phyloP scores from a whole-genome alignment of 768 basidiomycete genomes.

The Tulasnella sp. region DNA sequence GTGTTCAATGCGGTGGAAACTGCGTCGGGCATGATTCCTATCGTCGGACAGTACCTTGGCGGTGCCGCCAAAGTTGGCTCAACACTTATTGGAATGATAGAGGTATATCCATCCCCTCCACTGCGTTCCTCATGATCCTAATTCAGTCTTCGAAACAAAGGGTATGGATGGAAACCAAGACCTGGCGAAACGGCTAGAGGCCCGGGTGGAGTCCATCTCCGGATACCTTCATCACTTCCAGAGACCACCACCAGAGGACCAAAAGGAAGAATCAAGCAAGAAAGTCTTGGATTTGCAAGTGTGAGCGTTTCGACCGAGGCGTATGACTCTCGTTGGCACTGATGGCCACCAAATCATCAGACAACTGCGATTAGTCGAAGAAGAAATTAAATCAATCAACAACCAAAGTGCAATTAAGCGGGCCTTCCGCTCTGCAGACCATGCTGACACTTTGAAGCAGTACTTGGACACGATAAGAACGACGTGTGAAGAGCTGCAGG shows the following conservation, averaged over 20 bases:
- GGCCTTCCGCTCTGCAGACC: neutral
- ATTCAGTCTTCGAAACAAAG: too few relatives aligned
- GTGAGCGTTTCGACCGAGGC: too few relatives aligned
- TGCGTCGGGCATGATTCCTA: neutral
- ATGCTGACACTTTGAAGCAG: neutral
- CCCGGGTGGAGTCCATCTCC: neutral
- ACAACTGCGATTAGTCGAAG: neutral
- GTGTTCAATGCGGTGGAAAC: neutral
- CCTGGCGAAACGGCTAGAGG: neutral
- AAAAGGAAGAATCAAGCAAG: neutral
- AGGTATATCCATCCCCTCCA: too few relatives aligned
- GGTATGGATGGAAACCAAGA: neutral
- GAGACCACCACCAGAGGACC: neutral
- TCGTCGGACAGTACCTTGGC: neutral
- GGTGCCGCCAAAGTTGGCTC: neutral
- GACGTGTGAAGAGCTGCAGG: neutral
- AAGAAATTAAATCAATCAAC: neutral
- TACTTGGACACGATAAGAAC: neutral
- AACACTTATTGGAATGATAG: too few relatives aligned
- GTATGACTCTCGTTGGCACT: too few relatives aligned
- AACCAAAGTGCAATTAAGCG: neutral
- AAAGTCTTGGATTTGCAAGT: neutral
- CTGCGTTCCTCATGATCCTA: too few relatives aligned
- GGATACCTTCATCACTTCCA: neutral
- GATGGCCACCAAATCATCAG: too few relatives aligned